phyloP scores from a whole-genome alignment of 169 alveolate species.

The Perkinsus olseni region DNA sequence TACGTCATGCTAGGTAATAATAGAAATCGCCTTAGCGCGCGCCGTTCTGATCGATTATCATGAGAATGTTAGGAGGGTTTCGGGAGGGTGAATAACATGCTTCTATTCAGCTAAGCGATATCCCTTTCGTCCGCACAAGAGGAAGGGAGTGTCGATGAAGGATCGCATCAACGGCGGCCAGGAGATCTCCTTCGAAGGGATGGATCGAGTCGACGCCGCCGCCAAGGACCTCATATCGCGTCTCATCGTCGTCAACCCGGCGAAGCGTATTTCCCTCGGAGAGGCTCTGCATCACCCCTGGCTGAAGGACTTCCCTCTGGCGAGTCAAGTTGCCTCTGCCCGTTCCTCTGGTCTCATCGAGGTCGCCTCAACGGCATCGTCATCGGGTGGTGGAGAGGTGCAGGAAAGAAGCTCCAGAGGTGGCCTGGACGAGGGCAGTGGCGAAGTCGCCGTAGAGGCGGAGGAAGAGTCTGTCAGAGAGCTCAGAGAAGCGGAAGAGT shows the following conservation, averaged over 20 bases:
- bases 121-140: neutral
- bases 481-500: neutral
- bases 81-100: no score
- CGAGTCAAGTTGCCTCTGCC: neutral
- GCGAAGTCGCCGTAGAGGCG: no score
- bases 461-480: neutral
- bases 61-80: no score
- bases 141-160: neutral
- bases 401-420: no score
- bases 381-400: no score
- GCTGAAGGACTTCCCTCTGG: neutral
- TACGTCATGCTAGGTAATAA: conserved; percentile 32
- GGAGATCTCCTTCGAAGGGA: neutral
- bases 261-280: neutral
- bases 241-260: neutral
- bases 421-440: no score
- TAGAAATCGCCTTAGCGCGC: no score
- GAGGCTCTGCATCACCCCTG: neutral
- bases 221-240: neutral
- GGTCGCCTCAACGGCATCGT: no score
- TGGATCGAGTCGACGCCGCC: neutral
- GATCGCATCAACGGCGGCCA: neutral
- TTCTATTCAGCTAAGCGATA: neutral
- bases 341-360: no score
- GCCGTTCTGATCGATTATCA: neutral